Evolutionary conservation across 371 early-diverging fungal genomes (phyloP).

Genomic region (Syncephalastrum contaminatum): DNA sequence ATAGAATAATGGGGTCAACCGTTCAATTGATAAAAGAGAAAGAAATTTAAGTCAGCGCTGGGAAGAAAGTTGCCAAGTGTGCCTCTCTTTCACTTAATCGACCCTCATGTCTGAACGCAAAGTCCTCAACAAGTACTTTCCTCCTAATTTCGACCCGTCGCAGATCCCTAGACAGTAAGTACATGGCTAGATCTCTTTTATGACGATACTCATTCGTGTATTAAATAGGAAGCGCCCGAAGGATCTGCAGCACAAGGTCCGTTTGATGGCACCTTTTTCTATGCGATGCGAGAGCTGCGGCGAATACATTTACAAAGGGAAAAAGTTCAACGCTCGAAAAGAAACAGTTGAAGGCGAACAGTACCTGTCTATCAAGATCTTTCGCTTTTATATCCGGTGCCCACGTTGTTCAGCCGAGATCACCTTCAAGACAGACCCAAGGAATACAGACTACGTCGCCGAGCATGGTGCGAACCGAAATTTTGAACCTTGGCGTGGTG

Average conservation of each 20-base stretch:
- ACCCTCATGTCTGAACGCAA: constrained; percentile 78
- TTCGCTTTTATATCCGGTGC: constrained; percentile 95
- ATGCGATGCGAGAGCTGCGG: constrained; percentile 97
- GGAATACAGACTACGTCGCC: constrained; percentile 93
- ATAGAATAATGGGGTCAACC: no score
- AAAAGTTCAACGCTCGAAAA: constrained; percentile 96
- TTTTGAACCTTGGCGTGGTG: constrained; percentile 94
- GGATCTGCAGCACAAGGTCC: constrained; percentile 88
- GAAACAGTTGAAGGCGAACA: constrained; percentile 82
- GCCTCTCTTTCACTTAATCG: neutral
- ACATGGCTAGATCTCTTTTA: neutral
- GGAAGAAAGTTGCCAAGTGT: no score
- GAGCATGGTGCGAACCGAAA: constrained; percentile 93
- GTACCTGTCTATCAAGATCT: constrained; percentile 87
- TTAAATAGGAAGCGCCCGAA: constrained; percentile 77
- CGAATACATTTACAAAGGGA: constrained; percentile 95
- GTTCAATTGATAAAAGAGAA: no score
- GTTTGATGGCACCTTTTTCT: constrained; percentile 97
- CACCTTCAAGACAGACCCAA: constrained; percentile 97
- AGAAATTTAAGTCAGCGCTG: no score
- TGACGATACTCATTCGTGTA: constrained; percentile 14
- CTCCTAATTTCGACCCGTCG: constrained; percentile 93
- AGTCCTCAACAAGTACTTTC: constrained; percentile 91
- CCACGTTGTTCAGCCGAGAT: constrained; percentile 94
- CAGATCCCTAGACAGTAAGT: constrained; percentile 49